A percentile compares a stretch with the other conserved stretches of the same genome.
Conservation (phyloP, 139 green algal species). For the Asterochloris sp. region DNA sequence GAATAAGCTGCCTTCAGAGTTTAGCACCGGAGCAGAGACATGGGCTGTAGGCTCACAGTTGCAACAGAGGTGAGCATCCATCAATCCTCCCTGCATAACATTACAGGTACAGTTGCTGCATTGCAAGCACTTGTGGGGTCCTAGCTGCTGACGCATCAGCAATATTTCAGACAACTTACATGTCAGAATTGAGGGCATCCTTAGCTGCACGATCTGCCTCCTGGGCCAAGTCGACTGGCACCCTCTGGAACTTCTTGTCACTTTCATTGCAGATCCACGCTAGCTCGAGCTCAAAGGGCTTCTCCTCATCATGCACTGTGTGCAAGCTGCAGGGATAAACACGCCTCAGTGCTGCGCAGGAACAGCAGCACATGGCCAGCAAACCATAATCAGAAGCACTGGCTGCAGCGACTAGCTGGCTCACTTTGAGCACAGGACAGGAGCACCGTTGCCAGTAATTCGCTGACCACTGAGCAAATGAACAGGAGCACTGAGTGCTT, state of each 20-base stretch:
- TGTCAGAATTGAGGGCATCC: constrained; percentile 79
- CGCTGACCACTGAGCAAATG: too few species aligned
- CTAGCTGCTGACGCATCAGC: too few species aligned
- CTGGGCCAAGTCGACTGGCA: constrained; percentile 70
- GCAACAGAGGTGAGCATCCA: too few species aligned
- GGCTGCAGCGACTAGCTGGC: background rate
- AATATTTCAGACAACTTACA: constrained; percentile 33
- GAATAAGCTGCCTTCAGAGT: too few species aligned
- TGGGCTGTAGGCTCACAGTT: too few species aligned
- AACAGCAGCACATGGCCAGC: background rate
- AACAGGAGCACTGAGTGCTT: too few species aligned
- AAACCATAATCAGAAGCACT: background rate
- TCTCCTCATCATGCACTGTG: constrained; percentile 94
- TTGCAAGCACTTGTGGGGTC: too few species aligned
- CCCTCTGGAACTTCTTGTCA: constrained; percentile 62
- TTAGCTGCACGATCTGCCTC: constrained; percentile 77
- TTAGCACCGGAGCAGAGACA: too few species aligned
- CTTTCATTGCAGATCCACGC: constrained; percentile 95
- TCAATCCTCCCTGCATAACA: too few species aligned
- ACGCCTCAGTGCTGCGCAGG: background rate
- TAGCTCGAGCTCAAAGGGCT: constrained; percentile 98
- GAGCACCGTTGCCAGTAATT: background rate
- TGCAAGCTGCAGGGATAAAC: constrained; percentile 58
- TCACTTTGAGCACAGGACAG: background rate
- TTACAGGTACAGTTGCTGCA: too few species aligned